A percentile compares a stretch with the other conserved stretches of the same genome.
phyloP scores from a whole-genome alignment of 352 stramenopile genomes.

The Globisporangium sylvaticum region DNA sequence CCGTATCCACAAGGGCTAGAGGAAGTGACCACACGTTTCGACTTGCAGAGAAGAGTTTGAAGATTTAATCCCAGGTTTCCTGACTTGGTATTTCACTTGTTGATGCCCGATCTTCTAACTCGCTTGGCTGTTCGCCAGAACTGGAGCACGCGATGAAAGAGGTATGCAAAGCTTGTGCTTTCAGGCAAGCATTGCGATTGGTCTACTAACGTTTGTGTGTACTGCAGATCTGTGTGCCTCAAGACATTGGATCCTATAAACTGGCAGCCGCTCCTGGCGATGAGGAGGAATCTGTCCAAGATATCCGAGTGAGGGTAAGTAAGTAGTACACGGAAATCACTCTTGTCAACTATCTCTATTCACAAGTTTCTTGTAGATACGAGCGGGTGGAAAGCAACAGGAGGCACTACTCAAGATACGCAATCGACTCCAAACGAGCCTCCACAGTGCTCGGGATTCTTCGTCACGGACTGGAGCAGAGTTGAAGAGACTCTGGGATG shows the following conservation, averaged over 20 bases:
- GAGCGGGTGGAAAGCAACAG: constrained; percentile 5
- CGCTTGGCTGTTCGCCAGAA: neutral
- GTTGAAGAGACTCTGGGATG: constrained; percentile 7
- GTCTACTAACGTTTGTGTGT: neutral
- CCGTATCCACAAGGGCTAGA: neutral
- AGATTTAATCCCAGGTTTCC: constrained; percentile 6
- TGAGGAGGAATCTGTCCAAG: neutral
- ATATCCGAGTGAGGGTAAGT: neutral
- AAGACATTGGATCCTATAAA: neutral
- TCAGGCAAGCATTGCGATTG: neutral
- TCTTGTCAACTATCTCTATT: neutral
- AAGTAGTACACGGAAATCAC: neutral
- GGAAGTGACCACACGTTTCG: neutral
- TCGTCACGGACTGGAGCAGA: neutral
- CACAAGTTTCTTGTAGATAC: neutral
- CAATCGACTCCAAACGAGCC: constrained; percentile 1
- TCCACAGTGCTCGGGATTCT: constrained; percentile 1
- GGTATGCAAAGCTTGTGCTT: neutral
- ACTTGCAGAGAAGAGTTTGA: neutral
- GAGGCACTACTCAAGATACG: constrained; percentile 8
- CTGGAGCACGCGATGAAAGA: constrained; percentile 6
- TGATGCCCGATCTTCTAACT: neutral
- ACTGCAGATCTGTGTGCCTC: neutral
- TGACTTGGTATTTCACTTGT: too few species aligned
- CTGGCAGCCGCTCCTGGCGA: neutral